Conservation (phyloP, 2,329 filamentous ascomycete genomes). For the Zymoseptoria passerinii region DNA sequence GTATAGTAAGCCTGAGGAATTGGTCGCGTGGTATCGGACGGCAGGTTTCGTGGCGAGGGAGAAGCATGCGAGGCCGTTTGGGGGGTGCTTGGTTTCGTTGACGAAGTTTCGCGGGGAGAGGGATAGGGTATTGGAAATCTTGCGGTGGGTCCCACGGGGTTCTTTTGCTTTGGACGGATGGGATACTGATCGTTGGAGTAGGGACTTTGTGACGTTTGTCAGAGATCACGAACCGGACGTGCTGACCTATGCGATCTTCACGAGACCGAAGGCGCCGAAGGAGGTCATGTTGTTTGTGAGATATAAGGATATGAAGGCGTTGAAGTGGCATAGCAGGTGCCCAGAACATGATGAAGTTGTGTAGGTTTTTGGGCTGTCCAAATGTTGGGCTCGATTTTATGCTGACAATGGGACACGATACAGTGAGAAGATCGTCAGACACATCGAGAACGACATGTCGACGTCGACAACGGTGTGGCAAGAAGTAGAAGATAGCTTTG, state of each 20-base stretch:
- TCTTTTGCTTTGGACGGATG: background rate
- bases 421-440: constrained; percentile 15
- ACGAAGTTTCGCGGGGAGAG: constrained; percentile 13
- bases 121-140: constrained; percentile 1
- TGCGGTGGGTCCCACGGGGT: constrained; percentile 3
- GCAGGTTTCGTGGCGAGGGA: constrained; percentile 18
- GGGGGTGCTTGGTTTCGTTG: constrained; percentile 13
- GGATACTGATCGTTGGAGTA: background rate
- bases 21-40: constrained; percentile 20
- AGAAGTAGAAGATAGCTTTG: constrained; percentile 26
- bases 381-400: no score
- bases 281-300: constrained; percentile 22
- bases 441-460: constrained; percentile 10
- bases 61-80: constrained; percentile 4
- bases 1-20: constrained; percentile 17
- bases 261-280: constrained; percentile 19
- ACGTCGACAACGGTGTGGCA: constrained; percentile 20
- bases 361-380: no score
- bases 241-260: constrained; percentile 21
- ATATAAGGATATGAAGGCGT: constrained; percentile 13
- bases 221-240: constrained; percentile 16
- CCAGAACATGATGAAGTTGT: constrained; percentile 20
- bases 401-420: constrained; percentile 1
- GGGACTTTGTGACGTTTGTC: constrained; percentile 9
- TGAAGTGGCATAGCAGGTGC: constrained; percentile 13